Conservation (phyloP, 495 filamentous ascomycete genomes). For the Penicillium salamii region DNA sequence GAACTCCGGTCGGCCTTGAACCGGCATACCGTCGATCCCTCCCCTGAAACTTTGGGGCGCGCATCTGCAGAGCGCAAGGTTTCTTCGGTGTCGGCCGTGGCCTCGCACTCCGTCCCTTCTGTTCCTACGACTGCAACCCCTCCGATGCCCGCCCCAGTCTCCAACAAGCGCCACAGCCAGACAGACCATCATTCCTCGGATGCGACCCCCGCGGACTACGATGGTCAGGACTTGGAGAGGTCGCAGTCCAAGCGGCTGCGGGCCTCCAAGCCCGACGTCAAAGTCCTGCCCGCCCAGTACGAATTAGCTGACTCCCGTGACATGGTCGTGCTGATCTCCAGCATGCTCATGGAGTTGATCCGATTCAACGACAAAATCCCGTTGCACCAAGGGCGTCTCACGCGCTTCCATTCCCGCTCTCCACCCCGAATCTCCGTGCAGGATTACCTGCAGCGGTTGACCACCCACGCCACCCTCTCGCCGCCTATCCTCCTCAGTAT, state of each 20-base stretch:
- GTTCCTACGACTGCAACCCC: slow-evolving; percentile 19
- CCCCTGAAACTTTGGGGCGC: slow-evolving; percentile 39
- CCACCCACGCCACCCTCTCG: slow-evolving; percentile 88
- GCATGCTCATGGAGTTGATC: slow-evolving; percentile 94
- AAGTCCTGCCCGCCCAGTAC: slow-evolving; percentile 73
- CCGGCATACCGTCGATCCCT: slow-evolving; percentile 40
- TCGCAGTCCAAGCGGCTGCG: slow-evolving; percentile 53
- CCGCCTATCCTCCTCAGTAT: slow-evolving; percentile 97
- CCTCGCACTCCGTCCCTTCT: slow-evolving; percentile 21
- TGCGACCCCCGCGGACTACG: slow-evolving; percentile 40
- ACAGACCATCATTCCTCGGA: slow-evolving; percentile 27
- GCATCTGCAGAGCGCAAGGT: slow-evolving; percentile 32
- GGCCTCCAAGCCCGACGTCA: slow-evolving; percentile 56
- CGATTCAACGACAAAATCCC: slow-evolving; percentile 88
- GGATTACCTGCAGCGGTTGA: slow-evolving; percentile 88
- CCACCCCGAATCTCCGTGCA: slow-evolving; percentile 89
- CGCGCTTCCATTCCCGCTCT: slow-evolving; percentile 92
- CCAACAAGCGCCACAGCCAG: slow-evolving; percentile 43
- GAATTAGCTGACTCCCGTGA: slow-evolving; percentile 76
- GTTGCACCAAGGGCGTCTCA: slow-evolving; percentile 77
- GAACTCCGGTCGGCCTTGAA: slow-evolving; percentile 47
- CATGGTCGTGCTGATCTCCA: slow-evolving; percentile 83
- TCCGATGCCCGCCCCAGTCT: slow-evolving; percentile 40
- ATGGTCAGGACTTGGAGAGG: slow-evolving; percentile 46
- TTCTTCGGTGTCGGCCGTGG: slow-evolving; percentile 21